Base-by-base conservation (phyloP, 805 yeast genomes). In the Candida manassasensis region DNA sequence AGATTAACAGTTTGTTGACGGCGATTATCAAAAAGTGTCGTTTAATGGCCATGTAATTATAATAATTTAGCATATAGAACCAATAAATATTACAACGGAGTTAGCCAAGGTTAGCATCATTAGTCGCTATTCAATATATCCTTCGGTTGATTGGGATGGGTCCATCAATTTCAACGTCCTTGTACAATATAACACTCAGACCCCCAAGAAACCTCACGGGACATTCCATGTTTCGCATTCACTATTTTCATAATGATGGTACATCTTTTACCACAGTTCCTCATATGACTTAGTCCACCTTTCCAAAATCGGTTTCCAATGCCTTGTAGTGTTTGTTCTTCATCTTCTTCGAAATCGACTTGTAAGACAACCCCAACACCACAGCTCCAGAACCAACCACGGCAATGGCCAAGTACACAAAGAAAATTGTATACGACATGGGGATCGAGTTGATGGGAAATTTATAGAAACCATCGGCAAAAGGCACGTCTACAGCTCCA, bases 1-100 rank as follows among this genome's bases (percentile, higher is more conserved):
- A 48, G 32, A 45, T 57, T n/a, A 56, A 50, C 28, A 41, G 40
- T 8, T 58, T 67, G 37, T 51, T 67, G 47, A 59, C 49, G 44
- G 68, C 69, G 9, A 67, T 67, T 37, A 62, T 67, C 33, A 59
- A 57, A 40, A 66, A 60, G 42, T 61, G 67, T 42, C 55, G 61
- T 29, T 27, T 36, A 25, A 27, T 35, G 16, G 12, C 9, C 27
- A 24, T 24, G 27, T 24, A 24, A 11, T 11, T 16, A 30, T 17
- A 19, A 29, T 9, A 8, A n/a, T n/a, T 18, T 31, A 19, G 27
- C 27, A 24, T 24, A 24, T 24, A 24, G 27, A 24, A 19, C 22
- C 22, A 19, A 19, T 19, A 19, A 7, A 19, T 19, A 19, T 19
- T 7, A 19, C 10, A 19, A 10, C n/a, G n/a, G n/a, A n/a, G n/a